Evolutionary conservation across 345 rosid genomes (phyloP).

Genomic region (Gynandropsis gynandra): DNA sequence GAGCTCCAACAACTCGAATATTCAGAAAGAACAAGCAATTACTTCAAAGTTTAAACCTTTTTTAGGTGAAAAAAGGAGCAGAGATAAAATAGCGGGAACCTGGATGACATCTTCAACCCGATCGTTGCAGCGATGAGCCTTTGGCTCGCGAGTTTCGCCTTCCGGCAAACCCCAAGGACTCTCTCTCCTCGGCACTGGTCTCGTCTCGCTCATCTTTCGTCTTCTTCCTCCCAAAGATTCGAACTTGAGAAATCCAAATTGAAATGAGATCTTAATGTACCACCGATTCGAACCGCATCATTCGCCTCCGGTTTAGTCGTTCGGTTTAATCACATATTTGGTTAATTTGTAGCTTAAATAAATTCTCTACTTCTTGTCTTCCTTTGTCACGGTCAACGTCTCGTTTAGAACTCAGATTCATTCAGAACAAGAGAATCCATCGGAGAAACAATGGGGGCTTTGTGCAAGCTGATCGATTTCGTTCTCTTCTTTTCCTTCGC

Average conservation of each 20-base stretch:
- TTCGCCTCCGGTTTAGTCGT: neutral
- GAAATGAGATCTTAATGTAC: neutral
- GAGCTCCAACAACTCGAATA: no score
- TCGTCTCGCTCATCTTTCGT: no score
- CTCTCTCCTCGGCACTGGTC: conserved; percentile 91
- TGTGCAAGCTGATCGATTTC: conserved; percentile 46
- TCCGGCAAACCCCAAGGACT: conserved; percentile 89
- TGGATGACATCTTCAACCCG: conserved; percentile 88
- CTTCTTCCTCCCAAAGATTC: no score
- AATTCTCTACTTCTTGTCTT: neutral
- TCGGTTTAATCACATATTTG: conserved; percentile 4
- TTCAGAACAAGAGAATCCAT: conserved; percentile 1
- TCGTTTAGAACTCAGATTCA: conserved; percentile 9
- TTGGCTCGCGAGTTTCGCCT: conserved; percentile 66
- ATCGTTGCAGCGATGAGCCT: conserved; percentile 93
- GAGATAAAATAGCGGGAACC: conserved; percentile 32
- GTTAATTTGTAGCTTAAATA: no score
- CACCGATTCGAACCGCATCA: conserved; percentile 17
- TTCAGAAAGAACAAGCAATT: neutral
- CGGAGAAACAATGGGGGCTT: conserved; percentile 38
- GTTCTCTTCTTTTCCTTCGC: conserved; percentile 49
- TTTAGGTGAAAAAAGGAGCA: no score
- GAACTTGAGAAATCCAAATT: neutral
- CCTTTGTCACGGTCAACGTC: conserved; percentile 16
- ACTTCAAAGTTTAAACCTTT: neutral